Evolutionary conservation across 2,329 filamentous ascomycete species (phyloP).

Genomic region (Fusarium sulawesiense): DNA sequence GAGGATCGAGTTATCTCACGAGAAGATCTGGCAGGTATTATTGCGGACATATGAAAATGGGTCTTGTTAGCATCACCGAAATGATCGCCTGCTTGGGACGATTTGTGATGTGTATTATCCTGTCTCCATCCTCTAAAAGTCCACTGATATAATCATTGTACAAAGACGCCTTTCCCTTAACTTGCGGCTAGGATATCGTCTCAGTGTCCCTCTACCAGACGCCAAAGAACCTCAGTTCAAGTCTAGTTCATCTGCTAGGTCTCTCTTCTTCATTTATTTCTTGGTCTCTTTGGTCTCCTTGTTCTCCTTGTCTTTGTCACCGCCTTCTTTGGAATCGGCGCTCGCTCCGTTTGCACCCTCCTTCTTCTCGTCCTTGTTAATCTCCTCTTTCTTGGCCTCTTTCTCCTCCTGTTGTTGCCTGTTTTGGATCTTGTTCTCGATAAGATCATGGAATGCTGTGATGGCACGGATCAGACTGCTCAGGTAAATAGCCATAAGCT

Average conservation of each 20-base stretch:
- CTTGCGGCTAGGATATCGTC: constrained; percentile 34
- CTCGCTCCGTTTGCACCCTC: constrained; percentile 58
- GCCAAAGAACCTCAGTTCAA: constrained; percentile 37
- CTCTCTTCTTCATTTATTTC: constrained; percentile 43
- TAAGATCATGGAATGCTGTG: constrained; percentile 98
- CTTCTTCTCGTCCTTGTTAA: constrained; percentile 70
- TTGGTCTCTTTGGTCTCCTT: constrained; percentile 69
- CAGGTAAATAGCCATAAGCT: constrained; percentile 98
- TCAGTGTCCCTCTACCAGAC: constrained; percentile 39
- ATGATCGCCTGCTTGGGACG: constrained; percentile 9
- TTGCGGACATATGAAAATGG: constrained; percentile 53
- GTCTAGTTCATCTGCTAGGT: constrained; percentile 34
- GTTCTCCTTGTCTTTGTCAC: constrained; percentile 65
- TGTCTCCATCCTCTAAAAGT: constrained; percentile 41
- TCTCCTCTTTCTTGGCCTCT: constrained; percentile 83
- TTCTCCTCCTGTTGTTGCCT: constrained; percentile 96
- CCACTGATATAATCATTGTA: constrained; percentile 48
- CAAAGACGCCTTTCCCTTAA: constrained; percentile 43
- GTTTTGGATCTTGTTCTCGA: constrained; percentile 99
- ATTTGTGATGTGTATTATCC: constrained; percentile 41
- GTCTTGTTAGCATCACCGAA: constrained; percentile 8
- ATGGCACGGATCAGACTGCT: constrained; percentile 94
- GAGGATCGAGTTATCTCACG: constrained; percentile 64
- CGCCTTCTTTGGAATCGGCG: constrained; percentile 61
- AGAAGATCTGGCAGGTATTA: constrained; percentile 80